These are phyloP conservation scores for Carpinus viminea DNA, from an alignment of 306 rosid genomes.

Conservation along the genomic window DNA sequence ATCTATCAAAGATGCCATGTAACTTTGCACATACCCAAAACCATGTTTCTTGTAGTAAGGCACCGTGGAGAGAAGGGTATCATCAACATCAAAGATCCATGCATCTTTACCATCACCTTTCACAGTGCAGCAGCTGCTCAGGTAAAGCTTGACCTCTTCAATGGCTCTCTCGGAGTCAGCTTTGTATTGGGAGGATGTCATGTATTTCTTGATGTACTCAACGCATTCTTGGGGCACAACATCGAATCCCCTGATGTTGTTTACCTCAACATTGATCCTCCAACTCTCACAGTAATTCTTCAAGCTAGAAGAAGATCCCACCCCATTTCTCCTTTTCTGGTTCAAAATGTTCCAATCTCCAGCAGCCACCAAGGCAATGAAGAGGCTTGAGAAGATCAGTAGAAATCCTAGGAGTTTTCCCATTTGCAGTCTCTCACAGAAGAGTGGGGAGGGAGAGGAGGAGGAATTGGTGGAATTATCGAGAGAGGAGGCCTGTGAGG, in stretches of 20 bases:
- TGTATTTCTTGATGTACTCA: conserved; percentile 45
- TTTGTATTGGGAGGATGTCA: conserved; percentile 52
- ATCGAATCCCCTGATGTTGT: conserved; percentile 49
- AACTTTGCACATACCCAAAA: conserved; percentile 42
- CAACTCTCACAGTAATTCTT: conserved; percentile 76
- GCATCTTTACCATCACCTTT: conserved; percentile 70
- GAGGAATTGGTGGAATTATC: conserved; percentile 9
- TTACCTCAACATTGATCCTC: conserved; percentile 62
- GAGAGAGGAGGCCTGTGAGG: not conserved
- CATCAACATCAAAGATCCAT: conserved; percentile 72
- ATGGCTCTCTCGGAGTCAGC: conserved; percentile 46
- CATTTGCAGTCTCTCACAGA: conserved; percentile 26
- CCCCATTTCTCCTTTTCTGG: conserved; percentile 21
- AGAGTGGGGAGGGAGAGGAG: not conserved
- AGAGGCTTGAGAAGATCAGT: conserved; percentile 36
- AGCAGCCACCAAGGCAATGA: conserved; percentile 26
- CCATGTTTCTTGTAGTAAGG: conserved; percentile 56
- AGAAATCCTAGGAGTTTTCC: conserved; percentile 34
- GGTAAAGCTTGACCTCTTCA: conserved; percentile 44
- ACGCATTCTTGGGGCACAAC: conserved; percentile 73
- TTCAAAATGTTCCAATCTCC: conserved; percentile 63
- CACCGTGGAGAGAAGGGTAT: conserved; percentile 71
- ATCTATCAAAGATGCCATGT: not conserved
- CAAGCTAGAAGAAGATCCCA: conserved; percentile 32
- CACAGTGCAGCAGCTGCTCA: conserved; percentile 42